phyloP scores from a whole-genome alignment of 352 stramenopile species.

The Phytophthora rubi region DNA sequence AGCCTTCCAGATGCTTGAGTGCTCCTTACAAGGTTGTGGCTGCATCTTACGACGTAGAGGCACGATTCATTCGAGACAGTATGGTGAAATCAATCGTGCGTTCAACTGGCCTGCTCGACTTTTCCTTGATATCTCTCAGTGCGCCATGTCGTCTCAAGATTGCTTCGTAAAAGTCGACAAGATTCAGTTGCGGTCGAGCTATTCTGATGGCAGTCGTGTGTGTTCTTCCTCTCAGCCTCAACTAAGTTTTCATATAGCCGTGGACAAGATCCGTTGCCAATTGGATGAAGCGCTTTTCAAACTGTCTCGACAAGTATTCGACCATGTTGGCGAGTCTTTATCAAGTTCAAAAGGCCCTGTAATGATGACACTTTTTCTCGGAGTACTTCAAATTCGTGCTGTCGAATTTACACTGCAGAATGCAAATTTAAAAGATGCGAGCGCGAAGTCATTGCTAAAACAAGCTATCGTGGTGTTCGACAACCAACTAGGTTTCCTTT shows the following conservation, averaged over 20 bases:
- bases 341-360: not conserved
- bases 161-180: constrained; percentile 47
- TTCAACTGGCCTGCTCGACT: constrained; percentile 26
- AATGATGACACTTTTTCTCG: constrained; percentile 49
- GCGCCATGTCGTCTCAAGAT: constrained; percentile 37
- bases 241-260: constrained; percentile 44
- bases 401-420: constrained; percentile 61
- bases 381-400: constrained; percentile 56
- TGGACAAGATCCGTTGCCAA: constrained; percentile 59
- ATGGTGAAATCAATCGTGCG: not conserved
- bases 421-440: constrained; percentile 5
- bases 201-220: constrained; percentile 55
- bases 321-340: constrained; percentile 2
- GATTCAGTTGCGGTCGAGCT: constrained; percentile 50
- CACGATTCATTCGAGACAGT: not conserved
- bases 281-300: constrained; percentile 38
- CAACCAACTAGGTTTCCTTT: constrained; percentile 61
- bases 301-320: constrained; percentile 21
- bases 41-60: constrained; percentile 36
- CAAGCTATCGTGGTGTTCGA: constrained; percentile 62
- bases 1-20: constrained; percentile 79
- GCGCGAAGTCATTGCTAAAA: constrained; percentile 59
- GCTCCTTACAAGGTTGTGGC: constrained; percentile 60
- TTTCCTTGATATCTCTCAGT: constrained; percentile 50
- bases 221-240: constrained; percentile 59